Evolutionary conservation across 2,329 filamentous ascomycete species (phyloP), one percentile per base, ranked within the genome.

Genomic region (Penicillium sp.): DNA sequence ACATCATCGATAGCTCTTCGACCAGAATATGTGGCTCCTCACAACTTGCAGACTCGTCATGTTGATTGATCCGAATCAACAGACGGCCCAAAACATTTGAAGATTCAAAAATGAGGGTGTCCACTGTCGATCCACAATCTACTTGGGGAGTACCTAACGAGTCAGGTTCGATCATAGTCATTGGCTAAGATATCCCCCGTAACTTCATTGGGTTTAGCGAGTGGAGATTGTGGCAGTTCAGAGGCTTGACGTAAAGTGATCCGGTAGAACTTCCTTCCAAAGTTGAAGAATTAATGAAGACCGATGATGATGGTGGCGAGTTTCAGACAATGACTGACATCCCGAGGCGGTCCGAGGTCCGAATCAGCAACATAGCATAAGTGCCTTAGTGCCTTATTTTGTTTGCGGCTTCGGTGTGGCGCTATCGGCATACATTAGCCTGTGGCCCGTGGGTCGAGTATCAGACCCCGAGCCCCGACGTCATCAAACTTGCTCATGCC

Each of bases 401-500:
- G 28, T 19, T 30, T 35, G 42, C 28, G 39, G 28, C 28, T 41
- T 44, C 33, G 41, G 41, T 33, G 41, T 44, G 41, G 33, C 41
- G 37, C 28, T 7, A 16, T 22, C 29, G 29, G 31, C 35, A 5
- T 22, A 27, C 19, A n/a, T 18, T 25, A 22, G 19, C 19, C n/a
- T n/a, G n/a, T n/a, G n/a, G n/a, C n/a, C n/a, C n/a, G n/a, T n/a
- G n/a, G n/a, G n/a, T n/a, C n/a, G n/a, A n/a, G 18, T 29, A 41
- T 41, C 39, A 36, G 47, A 14, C 16, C n/a, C n/a, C n/a, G n/a
- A n/a, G n/a, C n/a, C 7, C 33, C 57, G 56, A 58, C 56, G 56
- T 58, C 56, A 57, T 51, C 3, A 31, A 25, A 33, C 48, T 52
- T 40, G 46, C 35, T 46, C 13, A 51, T 47, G 27, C 25, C n/a